A percentile compares a stretch with the other conserved stretches of the same genome.
Conservation (phyloP, 176 grass and related monocot species). For the Juncus effusus region DNA sequence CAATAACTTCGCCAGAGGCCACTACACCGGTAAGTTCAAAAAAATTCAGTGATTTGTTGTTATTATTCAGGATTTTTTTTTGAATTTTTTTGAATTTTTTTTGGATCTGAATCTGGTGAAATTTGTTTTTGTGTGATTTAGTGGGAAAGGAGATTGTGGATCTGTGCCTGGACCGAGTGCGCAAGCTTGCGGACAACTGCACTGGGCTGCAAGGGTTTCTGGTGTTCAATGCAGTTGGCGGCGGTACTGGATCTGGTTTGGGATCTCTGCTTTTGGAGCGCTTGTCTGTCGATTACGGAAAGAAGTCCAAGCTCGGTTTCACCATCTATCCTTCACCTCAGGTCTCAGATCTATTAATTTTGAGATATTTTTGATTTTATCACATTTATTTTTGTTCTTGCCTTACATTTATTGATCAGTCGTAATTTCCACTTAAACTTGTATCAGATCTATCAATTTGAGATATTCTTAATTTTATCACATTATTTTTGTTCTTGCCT, state of each 20-base stretch:
- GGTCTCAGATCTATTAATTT: slow-evolving; percentile 21
- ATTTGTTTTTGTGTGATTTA: slow-evolving; percentile 39
- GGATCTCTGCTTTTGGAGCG: slow-evolving; percentile 85
- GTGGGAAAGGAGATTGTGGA: slow-evolving; percentile 96
- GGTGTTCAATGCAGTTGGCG: slow-evolving; percentile 90
- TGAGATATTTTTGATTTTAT: not conserved
- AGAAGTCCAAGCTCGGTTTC: slow-evolving; percentile 98
- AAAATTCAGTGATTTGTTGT: too few relatives aligned
- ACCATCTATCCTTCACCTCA: slow-evolving; percentile 98
- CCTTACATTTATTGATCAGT: not conserved
- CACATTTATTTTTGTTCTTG: not conserved
- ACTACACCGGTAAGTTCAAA: slow-evolving; percentile 67
- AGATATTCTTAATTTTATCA: not conserved
- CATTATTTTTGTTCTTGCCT: not conserved
- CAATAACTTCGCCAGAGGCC: slow-evolving; percentile 92
- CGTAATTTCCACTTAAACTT: not conserved
- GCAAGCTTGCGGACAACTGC: slow-evolving; percentile 94
- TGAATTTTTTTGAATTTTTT: not conserved
- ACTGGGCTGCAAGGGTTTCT: slow-evolving; percentile 95
- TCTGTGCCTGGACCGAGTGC: slow-evolving; percentile 82
- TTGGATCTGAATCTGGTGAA: not conserved
- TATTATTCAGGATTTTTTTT: not conserved
- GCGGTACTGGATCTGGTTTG: slow-evolving; percentile 90
- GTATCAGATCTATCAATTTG: not conserved
- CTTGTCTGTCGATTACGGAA: slow-evolving; percentile 95